These are phyloP conservation scores for Paramecium octaurelia DNA, from an alignment of 73 alveolate species.

Conservation along the genomic window DNA sequence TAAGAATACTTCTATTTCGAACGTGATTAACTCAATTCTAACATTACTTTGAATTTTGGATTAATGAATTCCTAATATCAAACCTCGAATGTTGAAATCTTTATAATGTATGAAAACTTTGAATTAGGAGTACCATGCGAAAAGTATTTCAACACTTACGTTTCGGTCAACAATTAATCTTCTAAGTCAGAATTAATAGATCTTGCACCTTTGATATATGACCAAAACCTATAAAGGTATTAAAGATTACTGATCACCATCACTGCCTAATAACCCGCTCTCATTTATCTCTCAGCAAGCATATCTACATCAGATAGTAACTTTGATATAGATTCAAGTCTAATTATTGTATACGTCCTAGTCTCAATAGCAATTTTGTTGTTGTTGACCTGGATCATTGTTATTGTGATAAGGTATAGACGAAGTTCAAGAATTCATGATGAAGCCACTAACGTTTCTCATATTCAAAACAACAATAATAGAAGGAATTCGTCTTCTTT, in stretches of 20 bases:
- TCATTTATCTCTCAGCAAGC: not conserved
- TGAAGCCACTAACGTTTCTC: not conserved
- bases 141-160: not conserved
- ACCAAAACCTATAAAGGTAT: not conserved
- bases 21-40: not conserved
- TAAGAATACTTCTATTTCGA: not conserved
- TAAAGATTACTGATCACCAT: not conserved
- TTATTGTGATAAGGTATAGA: not conserved
- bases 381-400: not conserved
- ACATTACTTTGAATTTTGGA: not conserved
- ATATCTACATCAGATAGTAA: not conserved
- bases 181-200: not conserved
- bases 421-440: not conserved
- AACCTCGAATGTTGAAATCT: not conserved
- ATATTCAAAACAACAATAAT: not conserved
- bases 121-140: not conserved
- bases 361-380: not conserved
- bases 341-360: not conserved
- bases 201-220: not conserved
- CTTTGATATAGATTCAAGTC: not conserved
- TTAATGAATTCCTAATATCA: not conserved
- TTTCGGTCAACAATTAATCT: not conserved
- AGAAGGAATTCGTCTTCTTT: not conserved
- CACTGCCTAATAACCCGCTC: not conserved
- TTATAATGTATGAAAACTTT: conserved; percentile 14